Percentiles rank a stretch among this genome's conserved stretches.
These are phyloP conservation scores for Dianthus caryophyllus DNA, from an alignment of 148 eudicot species.

Conservation along the genomic window DNA sequence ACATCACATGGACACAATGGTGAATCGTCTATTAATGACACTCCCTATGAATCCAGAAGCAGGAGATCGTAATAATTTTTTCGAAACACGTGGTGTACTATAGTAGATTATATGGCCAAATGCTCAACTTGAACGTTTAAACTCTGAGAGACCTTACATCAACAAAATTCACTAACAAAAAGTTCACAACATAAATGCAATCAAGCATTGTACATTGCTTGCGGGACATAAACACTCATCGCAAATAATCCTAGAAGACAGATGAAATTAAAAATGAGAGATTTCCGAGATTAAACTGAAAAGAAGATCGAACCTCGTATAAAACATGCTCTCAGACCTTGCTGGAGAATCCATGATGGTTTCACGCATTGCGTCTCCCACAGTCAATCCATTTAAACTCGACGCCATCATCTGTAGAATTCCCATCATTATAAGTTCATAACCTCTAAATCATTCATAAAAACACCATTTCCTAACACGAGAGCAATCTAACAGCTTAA, in stretches of 20 bases:
- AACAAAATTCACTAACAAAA: neutral
- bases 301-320: conserved; percentile 38
- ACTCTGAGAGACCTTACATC: neutral
- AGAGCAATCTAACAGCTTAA: neutral
- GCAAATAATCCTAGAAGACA: neutral
- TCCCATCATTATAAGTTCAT: conserved; percentile 21
- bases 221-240: neutral
- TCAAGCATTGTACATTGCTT: neutral
- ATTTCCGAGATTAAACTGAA: neutral
- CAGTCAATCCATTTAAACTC: conserved; percentile 87
- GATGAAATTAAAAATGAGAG: neutral
- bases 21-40: too few species aligned
- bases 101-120: neutral
- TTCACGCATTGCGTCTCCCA: conserved; percentile 73
- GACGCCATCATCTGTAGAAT: conserved; percentile 86
- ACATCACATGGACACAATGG: too few species aligned
- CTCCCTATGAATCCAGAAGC: neutral
- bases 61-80: neutral
- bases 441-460: conserved; percentile 3
- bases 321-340: conserved; percentile 65
- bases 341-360: conserved; percentile 78
- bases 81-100: neutral
- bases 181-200: neutral
- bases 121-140: neutral
- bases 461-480: neutral